A percentile compares a stretch with the other conserved stretches of the same genome.
phyloP scores from a whole-genome alignment of 2,329 filamentous ascomycete species.

The Apiospora rasikravindrae region DNA sequence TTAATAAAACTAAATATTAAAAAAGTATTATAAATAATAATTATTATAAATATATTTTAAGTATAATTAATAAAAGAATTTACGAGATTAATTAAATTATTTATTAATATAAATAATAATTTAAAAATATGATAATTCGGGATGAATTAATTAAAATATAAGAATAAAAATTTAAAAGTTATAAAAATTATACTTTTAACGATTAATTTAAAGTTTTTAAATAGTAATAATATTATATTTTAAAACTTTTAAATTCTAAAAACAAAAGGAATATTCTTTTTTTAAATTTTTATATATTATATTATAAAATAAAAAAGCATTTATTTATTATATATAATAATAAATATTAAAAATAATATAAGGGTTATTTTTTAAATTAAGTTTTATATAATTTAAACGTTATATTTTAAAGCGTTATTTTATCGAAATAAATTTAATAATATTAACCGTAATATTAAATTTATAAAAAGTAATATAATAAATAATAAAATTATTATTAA shows the following conservation, averaged over 20 bases:
- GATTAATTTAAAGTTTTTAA: not conserved
- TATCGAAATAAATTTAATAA: not conserved
- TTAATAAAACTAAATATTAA: not conserved
- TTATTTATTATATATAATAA: not conserved
- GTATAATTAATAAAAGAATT: not conserved
- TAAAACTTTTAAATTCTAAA: not conserved
- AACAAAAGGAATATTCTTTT: not conserved
- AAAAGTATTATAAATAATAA: not conserved
- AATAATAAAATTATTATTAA: too few species aligned
- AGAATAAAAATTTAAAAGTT: not conserved
- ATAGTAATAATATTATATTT: not conserved
- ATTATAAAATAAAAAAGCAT: not conserved
- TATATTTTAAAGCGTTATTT: not conserved
- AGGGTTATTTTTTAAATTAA: not conserved
- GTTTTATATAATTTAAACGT: too few species aligned
- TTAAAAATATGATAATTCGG: not conserved
- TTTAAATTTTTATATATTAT: constrained; percentile 1
- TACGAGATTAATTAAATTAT: not conserved
- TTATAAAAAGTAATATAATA: too few species aligned
- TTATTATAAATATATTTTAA: not conserved
- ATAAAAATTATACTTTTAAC: not conserved
- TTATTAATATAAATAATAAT: not conserved
- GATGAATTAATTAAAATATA: not conserved
- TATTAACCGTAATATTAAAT: not conserved
- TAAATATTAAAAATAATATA: not conserved